phyloP scores from a whole-genome alignment of 2,329 filamentous ascomycete genomes.

The Xylaria hypoxylon region DNA sequence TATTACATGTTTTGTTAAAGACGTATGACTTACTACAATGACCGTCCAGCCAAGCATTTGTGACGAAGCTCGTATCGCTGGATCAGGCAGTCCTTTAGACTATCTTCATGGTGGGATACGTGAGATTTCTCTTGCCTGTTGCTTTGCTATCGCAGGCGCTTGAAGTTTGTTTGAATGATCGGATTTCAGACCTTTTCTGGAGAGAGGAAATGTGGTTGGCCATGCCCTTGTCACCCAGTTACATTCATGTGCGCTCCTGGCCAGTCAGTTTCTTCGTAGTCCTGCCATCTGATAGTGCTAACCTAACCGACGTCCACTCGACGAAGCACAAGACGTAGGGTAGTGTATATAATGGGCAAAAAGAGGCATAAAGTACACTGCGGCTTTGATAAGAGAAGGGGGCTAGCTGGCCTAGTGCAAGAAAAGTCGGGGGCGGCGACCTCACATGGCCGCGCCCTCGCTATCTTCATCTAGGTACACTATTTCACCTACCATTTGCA shows the following conservation, averaged over 20 bases:
- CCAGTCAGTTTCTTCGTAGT: slow-evolving; percentile 6
- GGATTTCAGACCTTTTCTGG: slow-evolving; percentile 18
- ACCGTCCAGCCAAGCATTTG: slow-evolving; percentile 30
- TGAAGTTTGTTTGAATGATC: slow-evolving; percentile 22
- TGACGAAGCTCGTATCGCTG: slow-evolving; percentile 27
- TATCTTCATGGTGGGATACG: slow-evolving; percentile 24
- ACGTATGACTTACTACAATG: slow-evolving; percentile 35
- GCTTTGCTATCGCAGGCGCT: slow-evolving; percentile 6
- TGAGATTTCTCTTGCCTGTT: slow-evolving; percentile 17
- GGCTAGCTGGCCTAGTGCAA: slow-evolving; percentile 13
- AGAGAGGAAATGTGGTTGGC: slow-evolving; percentile 12
- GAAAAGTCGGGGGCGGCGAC: slow-evolving; percentile 12
- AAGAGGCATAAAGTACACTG: slow-evolving; percentile 16
- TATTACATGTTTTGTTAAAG: slow-evolving; percentile 24
- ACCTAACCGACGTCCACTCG: slow-evolving; percentile 14
- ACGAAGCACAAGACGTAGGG: background rate
- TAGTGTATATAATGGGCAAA: slow-evolving; percentile 15
- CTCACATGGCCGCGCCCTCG: slow-evolving; percentile 1
- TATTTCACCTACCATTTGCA: slow-evolving; percentile 15
- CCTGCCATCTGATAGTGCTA: background rate
- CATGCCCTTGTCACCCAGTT: slow-evolving; percentile 13
- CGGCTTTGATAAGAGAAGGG: slow-evolving; percentile 34
- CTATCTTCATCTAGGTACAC: slow-evolving; percentile 21
- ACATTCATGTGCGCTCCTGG: slow-evolving; percentile 8
- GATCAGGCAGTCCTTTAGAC: slow-evolving; percentile 33